Conservation (phyloP, 352 stramenopile genomes). For the Pythium pectinolyticum region DNA sequence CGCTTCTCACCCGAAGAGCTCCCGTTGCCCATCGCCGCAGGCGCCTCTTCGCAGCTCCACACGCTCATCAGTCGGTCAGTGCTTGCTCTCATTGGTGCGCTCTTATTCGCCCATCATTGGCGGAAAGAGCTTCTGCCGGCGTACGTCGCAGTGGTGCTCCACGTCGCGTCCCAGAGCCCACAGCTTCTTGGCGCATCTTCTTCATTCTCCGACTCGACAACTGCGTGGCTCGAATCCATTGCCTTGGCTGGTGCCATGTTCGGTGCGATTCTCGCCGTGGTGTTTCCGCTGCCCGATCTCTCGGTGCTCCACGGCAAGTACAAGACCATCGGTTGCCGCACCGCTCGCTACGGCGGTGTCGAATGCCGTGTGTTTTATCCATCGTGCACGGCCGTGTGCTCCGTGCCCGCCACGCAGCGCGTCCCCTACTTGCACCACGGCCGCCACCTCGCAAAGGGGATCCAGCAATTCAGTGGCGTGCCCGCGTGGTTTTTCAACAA, state of each 20-base stretch:
- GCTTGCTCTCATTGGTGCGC: constrained; percentile 10
- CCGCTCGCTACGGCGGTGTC: constrained; percentile 39
- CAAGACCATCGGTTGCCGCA: constrained; percentile 47
- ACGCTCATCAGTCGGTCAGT: no score
- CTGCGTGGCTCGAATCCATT: background rate
- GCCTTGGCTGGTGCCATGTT: constrained; percentile 20
- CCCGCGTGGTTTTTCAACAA: constrained; percentile 57
- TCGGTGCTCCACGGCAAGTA: constrained; percentile 39
- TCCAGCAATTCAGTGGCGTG: constrained; percentile 49
- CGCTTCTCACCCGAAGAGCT: constrained; percentile 5
- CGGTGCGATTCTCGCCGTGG: constrained; percentile 30
- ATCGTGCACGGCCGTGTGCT: constrained; percentile 22
- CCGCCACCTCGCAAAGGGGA: constrained; percentile 45
- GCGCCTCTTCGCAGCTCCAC: no score
- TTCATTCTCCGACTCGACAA: no score
- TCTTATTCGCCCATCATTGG: constrained; percentile 35
- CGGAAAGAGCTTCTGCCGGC: constrained; percentile 30
- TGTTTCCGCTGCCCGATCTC: constrained; percentile 61
- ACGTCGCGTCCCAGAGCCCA: constrained; percentile 6
- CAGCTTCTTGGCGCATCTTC: background rate
- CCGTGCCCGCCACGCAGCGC: constrained; percentile 5
- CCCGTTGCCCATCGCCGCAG: no score
- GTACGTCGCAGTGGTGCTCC: constrained; percentile 11
- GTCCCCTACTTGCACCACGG: constrained; percentile 53
- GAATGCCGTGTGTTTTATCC: constrained; percentile 75